phyloP scores from a whole-genome alignment of 148 eudicot genomes.

The Salicornia ramosissima region DNA sequence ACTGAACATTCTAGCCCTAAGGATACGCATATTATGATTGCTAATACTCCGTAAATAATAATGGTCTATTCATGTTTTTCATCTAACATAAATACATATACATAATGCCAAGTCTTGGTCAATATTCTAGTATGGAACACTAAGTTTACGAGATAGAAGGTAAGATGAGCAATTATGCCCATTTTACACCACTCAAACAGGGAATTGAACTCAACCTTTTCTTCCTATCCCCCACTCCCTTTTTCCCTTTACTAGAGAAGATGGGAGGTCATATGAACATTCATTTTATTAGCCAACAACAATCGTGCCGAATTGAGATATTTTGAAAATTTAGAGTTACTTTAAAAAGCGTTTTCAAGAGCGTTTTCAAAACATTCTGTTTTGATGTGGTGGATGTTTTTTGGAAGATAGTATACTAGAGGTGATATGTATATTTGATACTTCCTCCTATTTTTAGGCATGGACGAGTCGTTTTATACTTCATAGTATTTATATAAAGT shows the following conservation, averaged over 20 bases:
- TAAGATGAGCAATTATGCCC: slow-evolving; percentile 14
- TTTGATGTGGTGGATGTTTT: too few species aligned
- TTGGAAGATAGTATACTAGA: too few species aligned
- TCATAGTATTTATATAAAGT: too few species aligned
- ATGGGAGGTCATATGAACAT: background rate
- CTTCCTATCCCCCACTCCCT: background rate
- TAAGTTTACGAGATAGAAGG: background rate
- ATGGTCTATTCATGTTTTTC: background rate
- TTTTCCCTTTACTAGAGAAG: background rate
- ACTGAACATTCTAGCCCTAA: too few species aligned
- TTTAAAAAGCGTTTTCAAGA: too few species aligned
- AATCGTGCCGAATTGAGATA: too few species aligned
- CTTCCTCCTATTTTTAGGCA: too few species aligned
- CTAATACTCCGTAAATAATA: background rate
- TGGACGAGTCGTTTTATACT: too few species aligned
- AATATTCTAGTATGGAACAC: slow-evolving; percentile 7
- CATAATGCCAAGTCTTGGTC: background rate
- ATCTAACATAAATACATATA: background rate
- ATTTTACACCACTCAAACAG: background rate
- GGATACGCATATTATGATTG: background rate
- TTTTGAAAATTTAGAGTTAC: too few species aligned
- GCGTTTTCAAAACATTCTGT: too few species aligned
- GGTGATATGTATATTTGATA: too few species aligned
- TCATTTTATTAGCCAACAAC: background rate
- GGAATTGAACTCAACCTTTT: background rate